Evolutionary conservation across 2,329 filamentous ascomycete species (phyloP).

Genomic region (Sodiomyces alkalinus): DNA sequence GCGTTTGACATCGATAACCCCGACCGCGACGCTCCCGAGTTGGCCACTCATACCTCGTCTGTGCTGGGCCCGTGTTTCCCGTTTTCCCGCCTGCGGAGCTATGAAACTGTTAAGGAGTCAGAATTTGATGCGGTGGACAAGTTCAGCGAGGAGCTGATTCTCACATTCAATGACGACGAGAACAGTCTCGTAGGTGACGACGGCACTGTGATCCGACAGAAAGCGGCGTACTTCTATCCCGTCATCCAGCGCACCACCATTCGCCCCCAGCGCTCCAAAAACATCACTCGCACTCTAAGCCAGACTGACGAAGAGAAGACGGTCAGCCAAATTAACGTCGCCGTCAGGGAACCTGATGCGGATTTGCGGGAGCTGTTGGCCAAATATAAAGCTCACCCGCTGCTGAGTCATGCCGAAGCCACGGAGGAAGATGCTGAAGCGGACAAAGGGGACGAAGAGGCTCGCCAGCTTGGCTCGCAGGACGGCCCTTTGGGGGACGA

Average conservation of each 20-base stretch:
- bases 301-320: constrained; percentile 30
- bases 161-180: constrained; percentile 40
- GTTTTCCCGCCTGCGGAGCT: constrained; percentile 46
- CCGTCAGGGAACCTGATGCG: constrained; percentile 38
- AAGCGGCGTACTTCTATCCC: constrained; percentile 53
- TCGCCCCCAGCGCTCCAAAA: constrained; percentile 47
- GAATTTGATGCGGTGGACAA: constrained; percentile 42
- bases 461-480: neutral
- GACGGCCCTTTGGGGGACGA: constrained; percentile 8
- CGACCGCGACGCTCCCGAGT: constrained; percentile 33
- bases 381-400: constrained; percentile 34
- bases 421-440: constrained; percentile 15
- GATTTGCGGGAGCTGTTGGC: constrained; percentile 35
- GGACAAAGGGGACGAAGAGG: constrained; percentile 14
- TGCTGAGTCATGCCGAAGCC: constrained; percentile 4
- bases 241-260: constrained; percentile 49
- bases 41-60: constrained; percentile 37
- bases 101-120: constrained; percentile 46
- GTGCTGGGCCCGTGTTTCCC: constrained; percentile 35
- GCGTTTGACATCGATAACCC: constrained; percentile 44
- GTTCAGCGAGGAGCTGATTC: constrained; percentile 48
- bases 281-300: constrained; percentile 39
- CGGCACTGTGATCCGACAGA: constrained; percentile 21
- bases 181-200: constrained; percentile 19
- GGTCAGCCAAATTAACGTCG: constrained; percentile 39